A percentile compares a stretch with the other conserved stretches of the same genome.
Conservation (phyloP, 176 grass and related monocot genomes). For the Triticum timopheevii region DNA sequence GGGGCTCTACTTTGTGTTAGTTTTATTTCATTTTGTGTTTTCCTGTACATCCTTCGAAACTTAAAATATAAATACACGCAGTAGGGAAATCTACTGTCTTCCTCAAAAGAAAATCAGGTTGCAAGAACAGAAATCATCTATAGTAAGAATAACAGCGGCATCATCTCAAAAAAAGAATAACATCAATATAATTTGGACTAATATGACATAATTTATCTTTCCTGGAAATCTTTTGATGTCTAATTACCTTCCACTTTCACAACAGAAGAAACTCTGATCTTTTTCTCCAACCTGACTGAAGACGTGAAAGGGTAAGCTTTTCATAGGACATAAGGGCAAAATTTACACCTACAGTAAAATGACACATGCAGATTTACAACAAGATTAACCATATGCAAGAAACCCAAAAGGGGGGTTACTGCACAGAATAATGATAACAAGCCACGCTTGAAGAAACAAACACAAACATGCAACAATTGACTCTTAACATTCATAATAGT, state of each 20-base stretch:
- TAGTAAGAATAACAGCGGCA: slow-evolving; percentile 2
- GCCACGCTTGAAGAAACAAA: neutral
- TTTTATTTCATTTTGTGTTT: too few species aligned
- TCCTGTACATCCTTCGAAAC: too few species aligned
- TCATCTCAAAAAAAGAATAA: neutral
- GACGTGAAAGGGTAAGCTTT: slow-evolving; percentile 20
- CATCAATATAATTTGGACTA: neutral
- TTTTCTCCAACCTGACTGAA: slow-evolving; percentile 52
- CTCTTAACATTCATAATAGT: neutral
- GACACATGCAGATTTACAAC: neutral
- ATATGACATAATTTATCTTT: neutral
- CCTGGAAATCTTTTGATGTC: neutral
- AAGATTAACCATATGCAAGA: slow-evolving; percentile 2
- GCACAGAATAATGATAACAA: slow-evolving; percentile 1
- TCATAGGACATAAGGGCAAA: neutral
- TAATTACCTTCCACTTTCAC: slow-evolving; percentile 63
- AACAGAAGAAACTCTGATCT: slow-evolving; percentile 30
- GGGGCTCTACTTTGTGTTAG: too few species aligned
- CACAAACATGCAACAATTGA: slow-evolving; percentile 2
- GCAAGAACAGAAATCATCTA: neutral
- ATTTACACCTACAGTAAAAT: neutral
- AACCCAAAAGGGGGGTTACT: neutral
- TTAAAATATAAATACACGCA: neutral
- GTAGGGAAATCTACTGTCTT: neutral
- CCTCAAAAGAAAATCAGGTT: neutral